Conservation (phyloP, 192 early-diverging fungal genomes). For the Umbelopsis sp. region DNA sequence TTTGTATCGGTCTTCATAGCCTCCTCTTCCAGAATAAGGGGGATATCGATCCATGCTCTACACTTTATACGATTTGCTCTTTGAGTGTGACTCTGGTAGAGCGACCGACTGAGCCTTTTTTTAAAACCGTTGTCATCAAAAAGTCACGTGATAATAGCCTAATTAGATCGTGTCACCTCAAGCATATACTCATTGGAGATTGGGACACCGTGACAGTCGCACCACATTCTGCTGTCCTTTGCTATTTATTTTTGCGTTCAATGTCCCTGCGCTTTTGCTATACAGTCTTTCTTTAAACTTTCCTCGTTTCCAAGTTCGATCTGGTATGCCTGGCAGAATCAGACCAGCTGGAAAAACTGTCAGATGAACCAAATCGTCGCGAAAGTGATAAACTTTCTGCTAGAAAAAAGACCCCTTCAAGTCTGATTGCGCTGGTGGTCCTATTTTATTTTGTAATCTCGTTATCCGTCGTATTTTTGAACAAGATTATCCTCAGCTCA, state of each 20-base stretch:
- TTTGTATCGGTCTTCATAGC: constrained; percentile 13
- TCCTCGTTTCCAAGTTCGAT: too few relatives aligned
- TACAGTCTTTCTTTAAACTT: too few relatives aligned
- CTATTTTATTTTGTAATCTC: constrained; percentile 57
- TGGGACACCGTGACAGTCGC: too few relatives aligned
- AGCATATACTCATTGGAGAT: too few relatives aligned
- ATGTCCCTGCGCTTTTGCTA: too few relatives aligned
- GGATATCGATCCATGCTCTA: constrained; percentile 1
- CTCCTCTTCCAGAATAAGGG: constrained; percentile 6
- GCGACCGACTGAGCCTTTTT: neutral
- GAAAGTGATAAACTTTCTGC: neutral
- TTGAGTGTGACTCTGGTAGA: neutral
- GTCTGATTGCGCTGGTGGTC: constrained; percentile 46
- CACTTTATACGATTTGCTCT: neutral
- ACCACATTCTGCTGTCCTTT: too few relatives aligned
- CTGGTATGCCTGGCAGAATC: too few relatives aligned
- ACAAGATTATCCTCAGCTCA: constrained; percentile 54
- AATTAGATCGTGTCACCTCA: too few relatives aligned
- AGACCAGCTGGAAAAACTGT: too few relatives aligned
- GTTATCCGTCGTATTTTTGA: constrained; percentile 57
- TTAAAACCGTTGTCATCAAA: neutral
- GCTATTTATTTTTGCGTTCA: too few relatives aligned
- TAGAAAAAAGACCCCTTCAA: constrained; percentile 28
- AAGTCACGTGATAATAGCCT: neutral
- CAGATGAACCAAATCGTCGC: too few relatives aligned